Base-by-base conservation (phyloP, 768 basidiomycete species). In the Pleurotus giganteus region DNA sequence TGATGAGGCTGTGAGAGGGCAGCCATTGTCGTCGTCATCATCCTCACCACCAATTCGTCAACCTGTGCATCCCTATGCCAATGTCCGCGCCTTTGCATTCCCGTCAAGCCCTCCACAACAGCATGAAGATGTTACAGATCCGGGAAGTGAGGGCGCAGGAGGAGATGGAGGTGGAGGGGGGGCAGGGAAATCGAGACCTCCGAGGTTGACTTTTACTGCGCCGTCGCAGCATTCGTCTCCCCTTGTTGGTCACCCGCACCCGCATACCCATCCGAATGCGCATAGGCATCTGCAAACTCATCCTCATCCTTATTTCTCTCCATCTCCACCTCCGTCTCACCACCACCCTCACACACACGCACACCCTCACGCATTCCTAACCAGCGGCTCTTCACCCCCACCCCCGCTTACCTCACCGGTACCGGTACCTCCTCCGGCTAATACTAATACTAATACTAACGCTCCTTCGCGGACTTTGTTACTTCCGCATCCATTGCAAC, bases 311-410 rank as follows among this genome's bases (percentile, higher is more conserved):
- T n/a, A n/a, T n/a, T 55, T 58, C 42, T 57, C 58, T 54, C 51
- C 46, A 7, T n/a, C 34, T 36, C 34, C 34, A 36, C 34, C 34
- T 46, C 36, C 57, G 63, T n/a, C 58, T 65, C n/a, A 70, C 68
- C 23, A 65, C 55, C 54, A 53, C 66, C n/a, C 34, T 36, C 34
- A 36, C n/a, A 11, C 34, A 36, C 34, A n/a, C n/a, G n/a, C n/a
- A n/a, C n/a, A n/a, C n/a, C n/a, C n/a, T n/a, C n/a, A n/a, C n/a
- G n/a, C n/a, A n/a, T n/a, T n/a, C n/a, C n/a, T n/a, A n/a, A n/a
- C n/a, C n/a, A n/a, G n/a, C n/a, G n/a, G n/a, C n/a, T n/a, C n/a
- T n/a, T n/a, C n/a, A n/a, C n/a, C n/a, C n/a, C n/a, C n/a, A 37
- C 64, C 8, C 46, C 28, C 39, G 27, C 26, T 11, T 41, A 58